Evolutionary conservation across 495 filamentous ascomycete species (phyloP), one percentile per base, ranked within the genome.

Genomic region (Penicillium dipodomyicola): DNA sequence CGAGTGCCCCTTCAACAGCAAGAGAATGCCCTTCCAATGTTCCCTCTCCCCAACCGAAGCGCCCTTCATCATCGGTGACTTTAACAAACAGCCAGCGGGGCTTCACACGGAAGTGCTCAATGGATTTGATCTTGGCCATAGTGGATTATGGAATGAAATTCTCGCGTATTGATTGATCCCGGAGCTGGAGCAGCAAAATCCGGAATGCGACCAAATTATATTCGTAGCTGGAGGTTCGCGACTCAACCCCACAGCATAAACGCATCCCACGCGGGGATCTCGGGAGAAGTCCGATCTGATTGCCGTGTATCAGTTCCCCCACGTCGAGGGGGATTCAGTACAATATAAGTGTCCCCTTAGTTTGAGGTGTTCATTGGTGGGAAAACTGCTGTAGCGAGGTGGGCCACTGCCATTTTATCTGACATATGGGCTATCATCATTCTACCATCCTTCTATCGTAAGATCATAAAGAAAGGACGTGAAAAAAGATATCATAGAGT

Each of bases 41-140:
- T 0, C 85, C 86, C 69, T 93, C 89, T 30, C 89, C 89, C 89
- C 89, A 93, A n/a, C 89, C 89, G 39, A 76, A 75, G 12, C 80
- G 72, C 29, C 80, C 84, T 12, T 80, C 75, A 30, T 86, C 81
- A 64, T 89, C 86, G 25, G 79, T 83, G 60, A 92, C 78, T 65
- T 91, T 92, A 56, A 92, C 89, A 56, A 93, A 92, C 10, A 93
- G 79, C 89, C 89, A 93, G 29, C 88, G 78, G 15, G 88, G 88
- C 9, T 84, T 82, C n/a, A 91, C 82, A 20, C 88, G 83, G 64
- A 91, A 91, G 65, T 90, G 88, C 60, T 91, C 88, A 49, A 91
- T 84, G n/a, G 71, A 79, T 48, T 79, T 79, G 56, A 91, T 91
- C 65, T 83, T 87, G 4, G 76, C 78, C 88, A 91, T 91, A 55